These are phyloP conservation scores for Ganoderma meredithae DNA, from an alignment of 1,284 basidiomycete species.

Conservation along the genomic window DNA sequence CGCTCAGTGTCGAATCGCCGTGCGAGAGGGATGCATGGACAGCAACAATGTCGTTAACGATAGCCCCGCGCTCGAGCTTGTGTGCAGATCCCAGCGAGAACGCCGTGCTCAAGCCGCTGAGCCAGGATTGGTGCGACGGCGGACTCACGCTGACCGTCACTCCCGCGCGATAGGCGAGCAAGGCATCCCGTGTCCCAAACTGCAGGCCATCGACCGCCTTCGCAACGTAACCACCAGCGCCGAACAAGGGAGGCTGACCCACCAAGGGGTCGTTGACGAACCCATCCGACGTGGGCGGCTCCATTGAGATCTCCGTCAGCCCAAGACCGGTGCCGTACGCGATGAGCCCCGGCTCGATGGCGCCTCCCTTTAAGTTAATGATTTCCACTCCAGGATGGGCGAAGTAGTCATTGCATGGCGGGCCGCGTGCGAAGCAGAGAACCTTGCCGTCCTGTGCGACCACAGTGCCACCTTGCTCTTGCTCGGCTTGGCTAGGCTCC, in stretches of 20 bases:
- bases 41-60: constrained; percentile 59
- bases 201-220: constrained; percentile 80
- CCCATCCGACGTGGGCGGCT: constrained; percentile 55
- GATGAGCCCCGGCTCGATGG: constrained; percentile 51
- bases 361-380: constrained; percentile 48
- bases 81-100: constrained; percentile 55
- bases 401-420: constrained; percentile 23
- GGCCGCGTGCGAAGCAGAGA: constrained; percentile 47
- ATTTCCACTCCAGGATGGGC: constrained; percentile 40
- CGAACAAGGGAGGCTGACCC: constrained; percentile 56
- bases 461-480: constrained; percentile 35
- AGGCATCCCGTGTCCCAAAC: constrained; percentile 74
- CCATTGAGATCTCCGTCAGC: constrained; percentile 48
- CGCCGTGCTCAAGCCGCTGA: constrained; percentile 57
- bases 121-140: constrained; percentile 52
- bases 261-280: constrained; percentile 57
- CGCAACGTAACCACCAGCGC: constrained; percentile 58
- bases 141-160: constrained; percentile 51
- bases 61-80: constrained; percentile 54
- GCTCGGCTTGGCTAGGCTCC: constrained; percentile 1
- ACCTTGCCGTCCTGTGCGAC: constrained; percentile 53
- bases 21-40: constrained; percentile 57
- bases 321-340: constrained; percentile 47
- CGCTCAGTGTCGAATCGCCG: constrained; percentile 47
- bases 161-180: constrained; percentile 54